Base-by-base conservation (phyloP, 345 rosid genomes). In the Syzygium grande region DNA sequence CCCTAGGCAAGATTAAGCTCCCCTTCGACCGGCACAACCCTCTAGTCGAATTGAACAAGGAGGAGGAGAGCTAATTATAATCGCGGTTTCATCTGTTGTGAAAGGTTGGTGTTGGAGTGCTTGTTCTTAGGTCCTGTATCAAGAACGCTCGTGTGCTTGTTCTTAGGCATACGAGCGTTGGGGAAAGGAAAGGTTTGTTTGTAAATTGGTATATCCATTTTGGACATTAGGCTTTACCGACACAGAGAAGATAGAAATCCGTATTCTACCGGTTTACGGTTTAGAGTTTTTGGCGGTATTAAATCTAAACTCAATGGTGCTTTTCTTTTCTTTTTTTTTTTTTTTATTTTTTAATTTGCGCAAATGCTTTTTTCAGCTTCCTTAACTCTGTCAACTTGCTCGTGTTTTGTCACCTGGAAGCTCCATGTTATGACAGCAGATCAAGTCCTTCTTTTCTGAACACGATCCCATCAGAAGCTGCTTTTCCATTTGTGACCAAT, bases 1-100 rank as follows among this genome's bases (percentile, higher is more conserved):
- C 92, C 2, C 19, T 87, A 21, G 90, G 90, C 68, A 85, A 86
- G 58, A 90, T 92, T 27, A 89, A 86, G 88, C 91, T 89, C 19
- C 92, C 91, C 3, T 3, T 7, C 10, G 92, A 89, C 49, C 77
- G 89, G 7, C 93, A 92, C 59, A 89, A 51, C 46, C 94, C 92
- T 1, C 91, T 92, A 3, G 49, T 91, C 46, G 89, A 88, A 12
- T 30, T 83, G 65, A 65, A 86, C n/a, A 79, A 88, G 43, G 86
- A 30, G 27, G 1, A 25, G 27, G 1, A 25, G 78, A 41, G 51
- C 61, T 34, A 46, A 85, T 63, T 3, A 27, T 23, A 46, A 59
- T 58, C 46, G 21, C 21, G 16, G 49, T 21, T 23, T 17, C 43
- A 68, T 65, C 78, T 65, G 78, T 68, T 17, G 79, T 8, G 79